Base-by-base conservation (phyloP, 305 asterid species). In the Euphrasia arctica region DNA sequence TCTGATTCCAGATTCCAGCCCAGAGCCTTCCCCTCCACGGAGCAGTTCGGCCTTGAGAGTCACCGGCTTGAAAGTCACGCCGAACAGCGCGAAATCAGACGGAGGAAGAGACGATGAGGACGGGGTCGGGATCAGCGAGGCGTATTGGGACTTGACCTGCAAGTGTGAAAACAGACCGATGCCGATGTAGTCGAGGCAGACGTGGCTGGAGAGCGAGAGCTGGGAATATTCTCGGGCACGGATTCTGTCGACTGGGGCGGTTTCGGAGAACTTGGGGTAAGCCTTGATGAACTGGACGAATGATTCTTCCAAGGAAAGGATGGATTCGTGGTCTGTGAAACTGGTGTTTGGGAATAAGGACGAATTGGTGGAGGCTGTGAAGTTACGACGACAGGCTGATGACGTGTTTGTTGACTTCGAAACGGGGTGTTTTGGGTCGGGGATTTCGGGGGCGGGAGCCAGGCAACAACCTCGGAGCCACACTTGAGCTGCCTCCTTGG, bases 131-230 rank as follows among this genome's bases (percentile, higher is more conserved):
- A 48, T 58, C 9, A 63, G 6, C 0, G 74, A 59, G 42, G 62
- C 54, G 60, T 14, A 41, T 57, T 76, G 70, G 8, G 80, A 69
- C 61, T 75, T 75, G 63, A 80, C 69, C 76, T 87, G 94, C 15
- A 83, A 76, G 55, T 83, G 85, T 5, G 95, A 87, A 60, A 89
- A 89, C 9, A 91, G 87, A 18, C 98, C 95, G 4, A 92, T 78
- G 0, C 97, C 98, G 14, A 85, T 85, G 71, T 89, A 92, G 61
- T 92, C 97, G 9, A 89, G 89, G 64, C 88, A 87, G 2, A 89
- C 85, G 28, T 85, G 92, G 70, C 77, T 74, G 48, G 93, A 81
- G 22, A 72, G 70, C 1, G 82, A 67, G 52, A 92, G 95, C 51
- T 85, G 84, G 50, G 58, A 13, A 41, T 83, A 91, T 18, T 91